Conservation (phyloP, 2,329 filamentous ascomycete species). For the Trichoderma pleuroti region DNA sequence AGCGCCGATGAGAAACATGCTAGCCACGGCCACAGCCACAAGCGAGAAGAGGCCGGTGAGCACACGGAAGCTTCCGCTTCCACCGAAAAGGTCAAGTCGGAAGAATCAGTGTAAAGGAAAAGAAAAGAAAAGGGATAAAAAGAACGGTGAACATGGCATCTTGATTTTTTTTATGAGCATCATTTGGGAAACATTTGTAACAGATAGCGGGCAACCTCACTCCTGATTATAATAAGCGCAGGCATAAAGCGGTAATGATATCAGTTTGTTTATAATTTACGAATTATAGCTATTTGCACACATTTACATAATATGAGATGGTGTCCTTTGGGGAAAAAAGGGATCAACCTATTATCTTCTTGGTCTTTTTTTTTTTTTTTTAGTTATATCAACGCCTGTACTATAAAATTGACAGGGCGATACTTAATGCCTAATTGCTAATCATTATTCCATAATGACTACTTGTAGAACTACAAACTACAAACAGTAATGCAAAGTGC, state of each 20-base stretch:
- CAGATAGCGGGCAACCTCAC: constrained; percentile 9
- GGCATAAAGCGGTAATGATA: constrained; percentile 6
- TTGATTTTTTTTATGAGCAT: constrained; percentile 9
- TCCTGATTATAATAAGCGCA: not conserved
- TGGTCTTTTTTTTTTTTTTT: not conserved
- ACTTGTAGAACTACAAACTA: not conserved
- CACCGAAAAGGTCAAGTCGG: not conserved
- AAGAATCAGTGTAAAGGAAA: not conserved
- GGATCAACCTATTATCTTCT: not conserved
- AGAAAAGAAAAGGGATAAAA: not conserved
- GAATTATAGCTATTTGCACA: not conserved
- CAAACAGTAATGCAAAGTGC: not conserved
- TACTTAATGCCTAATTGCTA: not conserved
- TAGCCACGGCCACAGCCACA: not conserved
- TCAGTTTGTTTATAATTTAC: not conserved
- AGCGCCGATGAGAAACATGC: not conserved
- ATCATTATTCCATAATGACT: constrained; percentile 3
- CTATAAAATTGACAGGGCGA: not conserved
- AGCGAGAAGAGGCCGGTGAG: not conserved
- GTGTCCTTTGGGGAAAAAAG: not conserved
- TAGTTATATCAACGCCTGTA: not conserved
- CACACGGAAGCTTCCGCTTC: constrained; percentile 6
- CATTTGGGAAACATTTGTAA: constrained; percentile 1
- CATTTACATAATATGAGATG: not conserved
- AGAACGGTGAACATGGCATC: not conserved